Conservation (phyloP, 164 flowering plant genomes). For the Chimonanthus praecox region DNA sequence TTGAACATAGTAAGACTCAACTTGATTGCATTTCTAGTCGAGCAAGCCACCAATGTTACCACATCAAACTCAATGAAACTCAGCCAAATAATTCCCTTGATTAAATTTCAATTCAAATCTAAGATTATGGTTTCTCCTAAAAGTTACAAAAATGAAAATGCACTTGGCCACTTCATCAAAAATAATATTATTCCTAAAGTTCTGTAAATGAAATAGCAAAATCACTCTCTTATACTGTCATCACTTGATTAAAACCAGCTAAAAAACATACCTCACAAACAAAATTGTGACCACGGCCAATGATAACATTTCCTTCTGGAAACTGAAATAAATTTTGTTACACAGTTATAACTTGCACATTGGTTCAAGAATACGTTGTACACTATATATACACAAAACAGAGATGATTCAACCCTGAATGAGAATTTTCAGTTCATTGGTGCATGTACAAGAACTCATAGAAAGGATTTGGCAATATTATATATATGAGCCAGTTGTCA, state of each 20-base stretch:
- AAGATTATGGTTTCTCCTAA: background rate
- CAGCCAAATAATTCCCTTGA: too few relatives aligned
- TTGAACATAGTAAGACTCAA: too few relatives aligned
- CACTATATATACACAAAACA: background rate
- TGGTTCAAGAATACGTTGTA: background rate
- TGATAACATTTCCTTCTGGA: conserved; percentile 29
- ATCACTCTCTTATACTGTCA: background rate
- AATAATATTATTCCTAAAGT: background rate
- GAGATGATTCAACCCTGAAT: background rate
- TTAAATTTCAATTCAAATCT: too few relatives aligned
- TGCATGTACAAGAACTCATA: background rate
- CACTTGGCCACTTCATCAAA: background rate
- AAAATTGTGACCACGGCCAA: conserved; percentile 28
- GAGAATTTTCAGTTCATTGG: background rate
- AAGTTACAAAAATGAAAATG: background rate
- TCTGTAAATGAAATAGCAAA: background rate
- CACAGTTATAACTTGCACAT: background rate
- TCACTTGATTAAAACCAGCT: background rate
- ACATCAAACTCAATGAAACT: too few relatives aligned
- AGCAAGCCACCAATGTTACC: too few relatives aligned
- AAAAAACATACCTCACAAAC: conserved; percentile 36
- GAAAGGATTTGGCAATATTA: background rate
- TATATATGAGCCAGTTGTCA: background rate
- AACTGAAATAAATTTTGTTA: conserved; percentile 23
- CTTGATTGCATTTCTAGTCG: too few relatives aligned